Conservation (phyloP, 2,329 filamentous ascomycete genomes). For the Talaromyces sp. region DNA sequence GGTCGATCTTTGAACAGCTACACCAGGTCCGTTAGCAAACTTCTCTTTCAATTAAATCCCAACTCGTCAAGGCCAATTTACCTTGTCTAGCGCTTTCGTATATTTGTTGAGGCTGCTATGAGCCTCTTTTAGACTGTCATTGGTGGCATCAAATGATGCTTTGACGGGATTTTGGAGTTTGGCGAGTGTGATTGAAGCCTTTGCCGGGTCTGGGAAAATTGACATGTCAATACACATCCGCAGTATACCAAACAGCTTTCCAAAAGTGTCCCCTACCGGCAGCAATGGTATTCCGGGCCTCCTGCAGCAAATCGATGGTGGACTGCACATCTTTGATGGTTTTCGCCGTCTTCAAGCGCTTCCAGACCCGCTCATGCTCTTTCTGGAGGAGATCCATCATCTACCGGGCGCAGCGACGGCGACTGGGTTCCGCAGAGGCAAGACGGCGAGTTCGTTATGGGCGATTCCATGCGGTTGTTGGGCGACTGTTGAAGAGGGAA, state of each 20-base stretch:
- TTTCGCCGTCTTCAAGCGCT: conserved; percentile 62
- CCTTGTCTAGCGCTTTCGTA: conserved; percentile 78
- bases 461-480: background rate
- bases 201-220: conserved; percentile 56
- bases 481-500: background rate
- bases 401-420: conserved; percentile 3
- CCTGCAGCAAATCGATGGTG: conserved; percentile 70
- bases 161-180: conserved; percentile 84
- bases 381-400: conserved; percentile 62
- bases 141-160: conserved; percentile 71
- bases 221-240: background rate
- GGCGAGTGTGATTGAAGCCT: conserved; percentile 68
- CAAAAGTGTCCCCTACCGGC: conserved; percentile 48
- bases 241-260: background rate
- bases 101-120: conserved; percentile 79
- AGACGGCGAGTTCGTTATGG: background rate
- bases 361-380: conserved; percentile 68
- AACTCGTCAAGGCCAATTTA: conserved; percentile 28
- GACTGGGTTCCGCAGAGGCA: background rate
- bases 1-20: conserved; percentile 64
- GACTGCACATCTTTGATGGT: conserved; percentile 75
- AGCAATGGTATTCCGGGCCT: conserved; percentile 68
- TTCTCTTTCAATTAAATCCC: background rate
- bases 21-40: background rate
- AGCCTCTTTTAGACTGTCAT: conserved; percentile 74